These are phyloP conservation scores for Tuber aestivum DNA, from an alignment of 495 filamentous ascomycete genomes.

Conservation along the genomic window DNA sequence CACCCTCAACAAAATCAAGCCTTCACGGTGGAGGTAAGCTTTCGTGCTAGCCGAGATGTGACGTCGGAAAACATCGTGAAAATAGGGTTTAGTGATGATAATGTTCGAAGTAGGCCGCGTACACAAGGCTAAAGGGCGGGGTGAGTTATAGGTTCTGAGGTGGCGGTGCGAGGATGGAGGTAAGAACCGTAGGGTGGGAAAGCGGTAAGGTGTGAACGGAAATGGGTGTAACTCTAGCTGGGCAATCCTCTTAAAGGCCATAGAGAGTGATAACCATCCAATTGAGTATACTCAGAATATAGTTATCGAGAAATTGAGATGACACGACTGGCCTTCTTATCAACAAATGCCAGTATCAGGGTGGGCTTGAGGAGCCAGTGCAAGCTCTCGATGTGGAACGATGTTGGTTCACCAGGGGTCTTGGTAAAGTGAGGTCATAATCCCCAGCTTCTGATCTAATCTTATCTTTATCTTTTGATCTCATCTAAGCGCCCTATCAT, in stretches of 20 bases:
- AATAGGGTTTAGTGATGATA: not conserved
- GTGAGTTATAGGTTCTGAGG: not conserved
- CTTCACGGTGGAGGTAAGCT: conserved; percentile 31
- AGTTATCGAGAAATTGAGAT: not conserved
- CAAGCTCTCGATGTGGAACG: not conserved
- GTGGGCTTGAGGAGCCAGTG: not conserved
- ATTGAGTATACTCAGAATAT: not conserved
- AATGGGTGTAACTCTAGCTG: not conserved
- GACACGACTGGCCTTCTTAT: not conserved
- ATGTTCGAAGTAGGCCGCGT: not conserved
- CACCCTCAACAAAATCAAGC: conserved; percentile 24
- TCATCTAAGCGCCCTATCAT: not conserved
- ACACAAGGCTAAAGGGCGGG: not conserved
- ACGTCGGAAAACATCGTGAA: conserved; percentile 13
- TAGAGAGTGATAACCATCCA: not conserved
- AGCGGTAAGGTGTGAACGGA: not conserved
- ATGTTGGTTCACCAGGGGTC: not conserved
- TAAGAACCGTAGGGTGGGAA: not conserved
- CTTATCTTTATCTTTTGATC: not conserved
- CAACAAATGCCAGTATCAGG: not conserved
- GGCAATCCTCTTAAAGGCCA: not conserved
- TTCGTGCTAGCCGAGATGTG: conserved; percentile 30
- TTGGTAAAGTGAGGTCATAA: not conserved
- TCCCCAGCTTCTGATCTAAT: not conserved
- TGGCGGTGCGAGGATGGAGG: conserved; percentile 12